phyloP scores from a whole-genome alignment of 2,329 filamentous ascomycete species.

The Botrytis hyacinthi region DNA sequence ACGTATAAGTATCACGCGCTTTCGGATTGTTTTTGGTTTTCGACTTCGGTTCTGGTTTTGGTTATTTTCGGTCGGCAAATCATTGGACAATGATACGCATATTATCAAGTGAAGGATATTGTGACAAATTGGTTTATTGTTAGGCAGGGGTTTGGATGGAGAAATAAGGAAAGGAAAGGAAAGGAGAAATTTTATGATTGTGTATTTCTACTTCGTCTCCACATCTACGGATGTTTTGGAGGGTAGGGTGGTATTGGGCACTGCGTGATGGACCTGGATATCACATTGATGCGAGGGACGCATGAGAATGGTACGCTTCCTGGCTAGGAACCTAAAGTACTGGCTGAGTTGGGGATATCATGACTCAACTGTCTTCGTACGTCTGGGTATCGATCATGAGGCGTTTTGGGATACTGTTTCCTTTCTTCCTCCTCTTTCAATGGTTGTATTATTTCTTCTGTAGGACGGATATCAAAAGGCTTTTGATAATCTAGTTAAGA shows the following conservation, averaged over 20 bases:
- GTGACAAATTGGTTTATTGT: conserved; percentile 10
- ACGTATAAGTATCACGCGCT: conserved; percentile 21
- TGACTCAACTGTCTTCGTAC: conserved; percentile 5
- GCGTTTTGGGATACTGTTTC: conserved; percentile 37
- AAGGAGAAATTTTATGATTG: conserved; percentile 1
- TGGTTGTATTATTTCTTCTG: not conserved
- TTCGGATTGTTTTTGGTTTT: not conserved
- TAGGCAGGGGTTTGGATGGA: conserved; percentile 9
- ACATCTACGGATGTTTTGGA: not conserved
- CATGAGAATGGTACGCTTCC: conserved; percentile 1
- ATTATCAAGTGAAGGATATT: conserved; percentile 19
- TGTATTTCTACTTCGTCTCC: conserved; percentile 20
- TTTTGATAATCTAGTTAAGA: not conserved
- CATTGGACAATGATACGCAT: conserved; percentile 5
- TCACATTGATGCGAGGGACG: not conserved
- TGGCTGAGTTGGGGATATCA: conserved; percentile 1
- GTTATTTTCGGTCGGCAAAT: conserved; percentile 5
- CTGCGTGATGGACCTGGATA: conserved; percentile 20
- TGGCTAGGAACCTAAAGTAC: not conserved
- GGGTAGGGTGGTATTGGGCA: conserved; percentile 12
- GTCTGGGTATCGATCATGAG: conserved; percentile 8
- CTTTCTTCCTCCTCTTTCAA: not conserved
- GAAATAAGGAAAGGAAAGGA: not conserved
- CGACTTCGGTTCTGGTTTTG: conserved; percentile 5
- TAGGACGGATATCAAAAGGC: not conserved